Evolutionary conservation across 371 early-diverging fungal genomes (phyloP).

Genomic region (Mortierella sp.): DNA sequence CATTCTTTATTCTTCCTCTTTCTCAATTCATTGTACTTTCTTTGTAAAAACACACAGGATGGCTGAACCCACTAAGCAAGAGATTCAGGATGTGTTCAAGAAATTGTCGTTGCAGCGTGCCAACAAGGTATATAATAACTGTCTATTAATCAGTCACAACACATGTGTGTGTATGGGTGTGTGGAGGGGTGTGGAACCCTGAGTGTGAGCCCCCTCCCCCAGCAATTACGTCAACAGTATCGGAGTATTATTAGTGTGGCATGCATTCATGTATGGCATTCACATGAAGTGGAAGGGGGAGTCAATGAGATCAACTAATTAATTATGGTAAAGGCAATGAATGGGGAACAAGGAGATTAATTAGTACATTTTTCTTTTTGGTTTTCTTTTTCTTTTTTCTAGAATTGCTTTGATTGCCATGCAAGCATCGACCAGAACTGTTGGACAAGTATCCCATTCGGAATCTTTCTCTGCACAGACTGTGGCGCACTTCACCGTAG

Average conservation of each 20-base stretch:
- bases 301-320: neutral
- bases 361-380: neutral
- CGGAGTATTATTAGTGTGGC: too few relatives aligned
- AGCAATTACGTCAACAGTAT: too few relatives aligned
- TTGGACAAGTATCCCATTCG: slow-evolving; percentile 97
- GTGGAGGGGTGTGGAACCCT: too few relatives aligned
- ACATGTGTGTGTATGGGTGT: too few relatives aligned
- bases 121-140: slow-evolving; percentile 72
- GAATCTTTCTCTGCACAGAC: slow-evolving; percentile 97
- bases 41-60: slow-evolving; percentile 27
- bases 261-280: too few relatives aligned
- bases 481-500: slow-evolving; percentile 96
- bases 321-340: neutral
- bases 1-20: neutral
- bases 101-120: slow-evolving; percentile 81
- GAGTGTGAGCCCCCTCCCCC: too few relatives aligned
- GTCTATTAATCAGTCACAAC: too few relatives aligned
- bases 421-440: slow-evolving; percentile 90
- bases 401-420: slow-evolving; percentile 98
- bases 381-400: too few relatives aligned
- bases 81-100: slow-evolving; percentile 84
- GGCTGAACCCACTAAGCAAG: slow-evolving; percentile 80
- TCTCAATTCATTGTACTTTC: neutral
- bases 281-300: too few relatives aligned
- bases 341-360: neutral